phyloP scores from a whole-genome alignment of 768 basidiomycete genomes.

The Mycena sanguinolenta region DNA sequence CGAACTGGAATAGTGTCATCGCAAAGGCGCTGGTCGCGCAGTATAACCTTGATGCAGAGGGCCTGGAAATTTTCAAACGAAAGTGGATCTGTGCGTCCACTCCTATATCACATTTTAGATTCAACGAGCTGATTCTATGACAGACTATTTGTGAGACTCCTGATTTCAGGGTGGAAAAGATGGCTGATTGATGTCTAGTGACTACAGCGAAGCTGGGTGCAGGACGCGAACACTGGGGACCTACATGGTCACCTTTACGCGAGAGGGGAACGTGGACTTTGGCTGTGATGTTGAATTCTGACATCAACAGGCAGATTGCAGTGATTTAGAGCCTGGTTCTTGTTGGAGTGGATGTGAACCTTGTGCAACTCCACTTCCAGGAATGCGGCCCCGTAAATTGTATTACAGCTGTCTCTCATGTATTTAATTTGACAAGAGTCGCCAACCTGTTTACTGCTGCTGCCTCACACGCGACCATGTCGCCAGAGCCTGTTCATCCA shows the following conservation, averaged over 20 bases:
- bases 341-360: too few relatives aligned
- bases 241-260: constrained; percentile 37
- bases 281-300: constrained; percentile 30
- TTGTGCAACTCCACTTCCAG: too few relatives aligned
- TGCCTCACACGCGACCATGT: too few relatives aligned
- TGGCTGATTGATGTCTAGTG: neutral
- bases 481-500: too few relatives aligned
- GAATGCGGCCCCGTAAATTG: too few relatives aligned
- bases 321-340: too few relatives aligned
- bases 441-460: too few relatives aligned
- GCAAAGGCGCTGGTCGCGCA: constrained; percentile 58
- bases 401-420: too few relatives aligned
- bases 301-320: neutral
- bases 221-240: constrained; percentile 38
- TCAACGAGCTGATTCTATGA: neutral
- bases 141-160: neutral
- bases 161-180: too few relatives aligned
- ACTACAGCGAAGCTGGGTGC: constrained; percentile 25
- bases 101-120: neutral
- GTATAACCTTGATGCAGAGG: constrained; percentile 42
- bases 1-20: constrained; percentile 58
- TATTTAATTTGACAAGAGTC: too few relatives aligned
- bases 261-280: constrained; percentile 36
- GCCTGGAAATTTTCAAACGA: constrained; percentile 31
- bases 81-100: constrained; percentile 36